phyloP scores from a whole-genome alignment of 2,329 filamentous ascomycete genomes.

The Scedosporium minutisporum region DNA sequence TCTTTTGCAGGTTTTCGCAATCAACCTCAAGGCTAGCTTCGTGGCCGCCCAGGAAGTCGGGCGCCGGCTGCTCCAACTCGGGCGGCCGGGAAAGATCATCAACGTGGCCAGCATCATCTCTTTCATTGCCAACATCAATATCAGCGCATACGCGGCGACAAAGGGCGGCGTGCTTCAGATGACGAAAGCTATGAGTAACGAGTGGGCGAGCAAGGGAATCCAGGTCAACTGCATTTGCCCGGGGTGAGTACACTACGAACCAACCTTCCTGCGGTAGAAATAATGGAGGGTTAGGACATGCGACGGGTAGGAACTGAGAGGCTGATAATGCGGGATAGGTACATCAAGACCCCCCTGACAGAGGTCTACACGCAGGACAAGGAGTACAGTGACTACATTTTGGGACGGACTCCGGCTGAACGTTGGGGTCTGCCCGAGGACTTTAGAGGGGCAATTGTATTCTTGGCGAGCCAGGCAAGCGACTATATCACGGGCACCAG shows the following conservation, averaged over 20 bases:
- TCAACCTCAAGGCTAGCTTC: slow-evolving; percentile 79
- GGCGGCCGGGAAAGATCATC: slow-evolving; percentile 62
- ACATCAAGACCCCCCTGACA: slow-evolving; percentile 91
- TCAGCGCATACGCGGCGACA: slow-evolving; percentile 76
- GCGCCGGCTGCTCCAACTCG: slow-evolving; percentile 62
- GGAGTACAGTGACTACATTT: slow-evolving; percentile 61
- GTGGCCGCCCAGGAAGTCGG: slow-evolving; percentile 67
- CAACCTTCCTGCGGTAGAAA: no score
- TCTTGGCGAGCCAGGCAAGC: slow-evolving; percentile 65
- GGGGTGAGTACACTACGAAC: no score
- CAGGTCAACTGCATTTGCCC: slow-evolving; percentile 84
- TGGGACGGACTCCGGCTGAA: slow-evolving; percentile 71
- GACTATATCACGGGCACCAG: slow-evolving; percentile 75
- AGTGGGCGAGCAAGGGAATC: slow-evolving; percentile 72
- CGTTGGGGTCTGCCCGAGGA: slow-evolving; percentile 78
- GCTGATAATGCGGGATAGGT: no score
- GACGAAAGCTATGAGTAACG: slow-evolving; percentile 76
- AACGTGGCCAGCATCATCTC: slow-evolving; percentile 74
- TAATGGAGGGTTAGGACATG: no score
- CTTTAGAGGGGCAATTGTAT: slow-evolving; percentile 76
- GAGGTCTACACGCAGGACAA: slow-evolving; percentile 65
- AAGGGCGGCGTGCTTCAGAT: slow-evolving; percentile 81
- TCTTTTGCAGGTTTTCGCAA: no score
- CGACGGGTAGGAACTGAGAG: no score
- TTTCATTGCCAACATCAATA: slow-evolving; percentile 80